phyloP scores from a whole-genome alignment of 768 basidiomycete genomes.

The Lactifluus subvellereus region DNA sequence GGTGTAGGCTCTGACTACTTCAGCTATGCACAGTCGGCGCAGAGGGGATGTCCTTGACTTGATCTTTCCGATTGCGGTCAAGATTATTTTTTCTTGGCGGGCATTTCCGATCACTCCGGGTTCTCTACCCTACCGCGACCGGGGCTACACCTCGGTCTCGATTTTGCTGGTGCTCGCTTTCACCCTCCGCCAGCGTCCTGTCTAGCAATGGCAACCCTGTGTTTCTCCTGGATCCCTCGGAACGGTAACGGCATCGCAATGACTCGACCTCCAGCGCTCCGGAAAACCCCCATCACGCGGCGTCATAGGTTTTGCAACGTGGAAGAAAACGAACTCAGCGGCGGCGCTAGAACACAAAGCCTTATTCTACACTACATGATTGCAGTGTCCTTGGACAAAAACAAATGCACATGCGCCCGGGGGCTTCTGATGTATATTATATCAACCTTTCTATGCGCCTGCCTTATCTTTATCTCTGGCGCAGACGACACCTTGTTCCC shows the following conservation, averaged over 20 bases:
- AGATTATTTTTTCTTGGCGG: background rate
- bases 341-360: background rate
- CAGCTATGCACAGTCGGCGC: no score
- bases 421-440: background rate
- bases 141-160: background rate
- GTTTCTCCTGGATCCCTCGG: background rate
- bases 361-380: background rate
- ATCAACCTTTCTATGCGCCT: background rate
- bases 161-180: background rate
- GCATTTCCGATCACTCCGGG: background rate
- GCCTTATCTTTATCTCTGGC: background rate
- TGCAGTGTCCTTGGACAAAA: conserved; percentile 3
- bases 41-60: background rate
- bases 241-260: background rate
- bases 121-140: background rate
- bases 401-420: background rate
- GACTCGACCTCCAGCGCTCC: conserved; percentile 9
- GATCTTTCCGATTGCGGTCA: background rate
- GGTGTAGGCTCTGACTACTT: no score
- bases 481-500: background rate
- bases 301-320: background rate
- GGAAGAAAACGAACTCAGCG: background rate
- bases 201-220: background rate
- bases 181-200: background rate
- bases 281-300: background rate